Conservation (phyloP, 306 rosid genomes). For the Trifolium fragiferum region DNA sequence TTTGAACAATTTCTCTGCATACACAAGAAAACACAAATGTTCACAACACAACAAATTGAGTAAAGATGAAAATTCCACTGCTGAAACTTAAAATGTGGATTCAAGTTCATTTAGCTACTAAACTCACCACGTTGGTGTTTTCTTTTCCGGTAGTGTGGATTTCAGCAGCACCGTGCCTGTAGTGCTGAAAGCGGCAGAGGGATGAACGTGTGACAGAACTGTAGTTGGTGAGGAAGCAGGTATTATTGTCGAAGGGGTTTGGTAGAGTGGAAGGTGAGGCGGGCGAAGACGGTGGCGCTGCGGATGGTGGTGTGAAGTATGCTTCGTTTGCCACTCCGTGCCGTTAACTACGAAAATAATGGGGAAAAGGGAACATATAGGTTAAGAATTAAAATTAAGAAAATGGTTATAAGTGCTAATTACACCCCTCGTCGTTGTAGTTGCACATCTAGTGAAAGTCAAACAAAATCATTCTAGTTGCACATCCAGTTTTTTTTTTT, state of each 20-base stretch:
- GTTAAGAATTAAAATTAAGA: too few relatives aligned
- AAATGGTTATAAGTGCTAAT: too few relatives aligned
- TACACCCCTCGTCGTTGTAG: too few relatives aligned
- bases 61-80: not conserved
- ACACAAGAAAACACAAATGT: not conserved
- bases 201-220: not conserved
- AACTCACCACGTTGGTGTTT: not conserved
- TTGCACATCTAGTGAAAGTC: too few relatives aligned
- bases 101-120: not conserved
- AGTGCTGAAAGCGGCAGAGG: not conserved
- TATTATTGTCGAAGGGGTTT: not conserved
- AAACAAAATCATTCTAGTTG: too few relatives aligned
- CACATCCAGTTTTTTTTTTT: too few relatives aligned
- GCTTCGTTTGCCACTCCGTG: too few relatives aligned
- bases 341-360: too few relatives aligned
- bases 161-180: not conserved
- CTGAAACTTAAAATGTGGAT: not conserved
- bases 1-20: constrained; percentile 5
- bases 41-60: not conserved
- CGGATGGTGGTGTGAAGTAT: too few relatives aligned
- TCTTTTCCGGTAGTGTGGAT: not conserved
- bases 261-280: not conserved
- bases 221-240: not conserved
- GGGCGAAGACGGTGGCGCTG: not conserved
- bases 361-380: too few relatives aligned